Conservation (phyloP, 2,329 filamentous ascomycete species). For the Ophiocordyceps polyrhachis-furcata region DNA sequence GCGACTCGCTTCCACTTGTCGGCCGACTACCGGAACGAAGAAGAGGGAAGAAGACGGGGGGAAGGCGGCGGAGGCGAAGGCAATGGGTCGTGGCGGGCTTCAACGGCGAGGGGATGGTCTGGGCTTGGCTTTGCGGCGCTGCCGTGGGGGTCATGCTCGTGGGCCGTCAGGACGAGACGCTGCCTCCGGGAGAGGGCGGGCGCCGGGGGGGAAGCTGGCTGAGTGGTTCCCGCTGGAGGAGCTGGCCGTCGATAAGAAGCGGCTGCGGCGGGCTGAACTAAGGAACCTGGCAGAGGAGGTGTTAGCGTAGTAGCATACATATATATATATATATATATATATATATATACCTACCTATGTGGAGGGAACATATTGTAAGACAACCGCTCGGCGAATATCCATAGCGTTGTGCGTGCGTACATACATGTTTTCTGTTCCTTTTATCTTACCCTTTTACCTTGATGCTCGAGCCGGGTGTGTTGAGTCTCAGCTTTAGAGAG, state of each 20-base stretch:
- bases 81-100: conserved; percentile 36
- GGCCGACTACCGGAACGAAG: conserved; percentile 19
- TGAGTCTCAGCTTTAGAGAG: too few relatives aligned
- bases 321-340: neutral
- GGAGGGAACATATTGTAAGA: too few relatives aligned
- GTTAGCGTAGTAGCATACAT: neutral
- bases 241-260: conserved; percentile 10
- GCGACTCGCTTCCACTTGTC: conserved; percentile 30
- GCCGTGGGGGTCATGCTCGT: conserved; percentile 27
- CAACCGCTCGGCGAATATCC: too few relatives aligned
- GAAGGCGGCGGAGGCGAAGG: conserved; percentile 4
- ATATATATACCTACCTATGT: neutral
- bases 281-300: conserved; percentile 12
- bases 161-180: conserved; percentile 14
- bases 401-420: too few relatives aligned
- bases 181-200: conserved; percentile 11
- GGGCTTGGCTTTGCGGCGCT: conserved; percentile 30
- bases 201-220: conserved; percentile 16
- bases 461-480: too few relatives aligned
- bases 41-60: conserved; percentile 3
- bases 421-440: too few relatives aligned
- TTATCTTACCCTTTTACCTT: too few relatives aligned
- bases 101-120: conserved; percentile 33
- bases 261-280: conserved; percentile 18
- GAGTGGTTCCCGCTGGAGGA: conserved; percentile 24